Evolutionary conservation across 164 flowering plant genomes (phyloP).

Genomic region (Echeveria elegans): DNA sequence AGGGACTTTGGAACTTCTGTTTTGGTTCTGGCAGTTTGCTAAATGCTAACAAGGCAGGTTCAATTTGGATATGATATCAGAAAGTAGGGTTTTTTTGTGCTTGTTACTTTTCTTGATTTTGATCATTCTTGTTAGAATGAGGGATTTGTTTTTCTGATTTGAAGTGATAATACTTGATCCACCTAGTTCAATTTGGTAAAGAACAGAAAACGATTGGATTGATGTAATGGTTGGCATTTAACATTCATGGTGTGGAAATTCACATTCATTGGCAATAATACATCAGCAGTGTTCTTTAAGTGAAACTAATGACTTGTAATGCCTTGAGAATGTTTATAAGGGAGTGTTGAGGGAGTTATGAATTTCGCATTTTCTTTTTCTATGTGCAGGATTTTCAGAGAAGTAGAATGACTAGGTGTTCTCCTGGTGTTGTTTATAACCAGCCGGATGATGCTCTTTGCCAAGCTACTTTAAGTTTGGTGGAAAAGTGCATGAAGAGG

Average conservation of each 20-base stretch:
- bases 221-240: not conserved
- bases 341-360: not conserved
- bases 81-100: no score
- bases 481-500: slow-evolving; percentile 83
- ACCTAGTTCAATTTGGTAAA: no score
- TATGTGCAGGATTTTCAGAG: slow-evolving; percentile 64
- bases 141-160: no score
- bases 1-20: no score
- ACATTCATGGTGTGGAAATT: not conserved
- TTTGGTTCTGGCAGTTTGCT: no score
- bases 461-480: slow-evolving; percentile 48
- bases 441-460: slow-evolving; percentile 56
- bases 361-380: not conserved
- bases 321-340: not conserved
- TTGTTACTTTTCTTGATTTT: no score
- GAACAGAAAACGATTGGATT: no score
- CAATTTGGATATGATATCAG: no score
- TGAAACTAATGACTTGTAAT: not conserved
- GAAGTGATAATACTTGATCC: no score
- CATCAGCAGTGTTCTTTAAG: no score
- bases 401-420: slow-evolving; percentile 48
- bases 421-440: slow-evolving; percentile 34
- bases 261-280: not conserved
- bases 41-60: no score
- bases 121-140: no score